These are phyloP conservation scores for Melanomma pulvis-pyrius DNA, from an alignment of 495 filamentous ascomycete species.

Conservation along the genomic window DNA sequence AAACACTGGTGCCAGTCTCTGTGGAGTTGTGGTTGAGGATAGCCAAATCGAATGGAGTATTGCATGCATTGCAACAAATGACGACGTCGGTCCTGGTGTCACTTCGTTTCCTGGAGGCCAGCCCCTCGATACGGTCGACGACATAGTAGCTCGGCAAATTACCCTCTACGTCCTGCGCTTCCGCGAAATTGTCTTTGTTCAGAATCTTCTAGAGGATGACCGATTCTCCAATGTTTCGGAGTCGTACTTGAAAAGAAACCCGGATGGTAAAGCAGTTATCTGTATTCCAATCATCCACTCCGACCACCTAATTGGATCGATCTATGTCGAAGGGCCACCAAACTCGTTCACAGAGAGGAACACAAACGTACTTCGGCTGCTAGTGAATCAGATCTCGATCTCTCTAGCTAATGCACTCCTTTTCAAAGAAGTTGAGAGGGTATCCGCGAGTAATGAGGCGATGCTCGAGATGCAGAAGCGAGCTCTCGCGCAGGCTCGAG, in stretches of 20 bases:
- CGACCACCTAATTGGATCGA: slow-evolving; percentile 73
- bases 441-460: slow-evolving; percentile 67
- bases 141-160: slow-evolving; percentile 75
- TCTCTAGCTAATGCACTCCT: slow-evolving; percentile 85
- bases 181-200: slow-evolving; percentile 78
- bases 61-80: slow-evolving; percentile 65
- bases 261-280: slow-evolving; percentile 75
- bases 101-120: slow-evolving; percentile 64
- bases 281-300: slow-evolving; percentile 83
- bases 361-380: slow-evolving; percentile 78
- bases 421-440: slow-evolving; percentile 64
- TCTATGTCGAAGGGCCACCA: slow-evolving; percentile 78
- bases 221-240: slow-evolving; percentile 81
- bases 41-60: slow-evolving; percentile 73
- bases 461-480: slow-evolving; percentile 89
- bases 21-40: slow-evolving; percentile 76
- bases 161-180: slow-evolving; percentile 83
- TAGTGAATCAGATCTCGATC: slow-evolving; percentile 88
- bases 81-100: slow-evolving; percentile 51
- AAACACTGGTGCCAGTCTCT: slow-evolving; percentile 79
- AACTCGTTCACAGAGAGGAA: slow-evolving; percentile 63
- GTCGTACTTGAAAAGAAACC: slow-evolving; percentile 67
- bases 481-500: slow-evolving; percentile 75
- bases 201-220: slow-evolving; percentile 81
- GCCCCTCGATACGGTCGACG: slow-evolving; percentile 63